These are phyloP conservation scores for Sarocladium brachiariae DNA, from an alignment of 2,329 filamentous ascomycete species.

Conservation along the genomic window DNA sequence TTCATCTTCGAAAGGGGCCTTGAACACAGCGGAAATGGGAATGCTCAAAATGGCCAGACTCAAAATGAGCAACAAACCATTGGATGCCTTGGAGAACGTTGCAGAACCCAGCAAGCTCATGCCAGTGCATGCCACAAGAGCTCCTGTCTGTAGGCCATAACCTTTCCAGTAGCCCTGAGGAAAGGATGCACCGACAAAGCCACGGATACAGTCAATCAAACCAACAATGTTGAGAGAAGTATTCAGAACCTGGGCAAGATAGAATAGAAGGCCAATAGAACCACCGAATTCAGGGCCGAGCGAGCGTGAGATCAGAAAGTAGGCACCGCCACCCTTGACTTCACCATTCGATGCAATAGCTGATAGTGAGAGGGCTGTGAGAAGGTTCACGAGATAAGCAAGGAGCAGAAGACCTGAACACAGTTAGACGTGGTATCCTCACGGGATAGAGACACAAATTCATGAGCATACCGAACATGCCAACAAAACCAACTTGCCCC, in stretches of 20 bases:
- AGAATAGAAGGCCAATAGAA: conserved; percentile 82
- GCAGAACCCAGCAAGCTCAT: conserved; percentile 75
- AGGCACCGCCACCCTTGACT: conserved; percentile 79
- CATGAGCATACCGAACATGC: conserved; percentile 62
- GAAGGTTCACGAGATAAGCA: conserved; percentile 75
- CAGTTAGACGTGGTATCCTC: background rate
- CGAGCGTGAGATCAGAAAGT: conserved; percentile 81
- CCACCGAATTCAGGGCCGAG: conserved; percentile 84
- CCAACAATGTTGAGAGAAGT: conserved; percentile 83
- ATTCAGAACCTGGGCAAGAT: conserved; percentile 83
- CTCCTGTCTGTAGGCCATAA: conserved; percentile 68
- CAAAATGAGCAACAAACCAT: conserved; percentile 65
- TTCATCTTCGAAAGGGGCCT: conserved; percentile 58
- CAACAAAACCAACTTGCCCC: conserved; percentile 70
- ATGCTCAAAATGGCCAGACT: conserved; percentile 73
- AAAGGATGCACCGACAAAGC: conserved; percentile 63
- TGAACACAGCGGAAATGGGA: conserved; percentile 66
- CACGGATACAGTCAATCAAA: conserved; percentile 72
- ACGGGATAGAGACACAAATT: background rate
- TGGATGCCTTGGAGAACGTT: conserved; percentile 74
- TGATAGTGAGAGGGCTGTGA: conserved; percentile 79
- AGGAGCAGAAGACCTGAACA: conserved; percentile 58
- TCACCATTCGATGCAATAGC: conserved; percentile 88
- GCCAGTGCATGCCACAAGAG: conserved; percentile 63
- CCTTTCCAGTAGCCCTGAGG: conserved; percentile 68